These are phyloP conservation scores for Flaveria ramosissima DNA, from an alignment of 129 eudicot species.

Conservation along the genomic window DNA sequence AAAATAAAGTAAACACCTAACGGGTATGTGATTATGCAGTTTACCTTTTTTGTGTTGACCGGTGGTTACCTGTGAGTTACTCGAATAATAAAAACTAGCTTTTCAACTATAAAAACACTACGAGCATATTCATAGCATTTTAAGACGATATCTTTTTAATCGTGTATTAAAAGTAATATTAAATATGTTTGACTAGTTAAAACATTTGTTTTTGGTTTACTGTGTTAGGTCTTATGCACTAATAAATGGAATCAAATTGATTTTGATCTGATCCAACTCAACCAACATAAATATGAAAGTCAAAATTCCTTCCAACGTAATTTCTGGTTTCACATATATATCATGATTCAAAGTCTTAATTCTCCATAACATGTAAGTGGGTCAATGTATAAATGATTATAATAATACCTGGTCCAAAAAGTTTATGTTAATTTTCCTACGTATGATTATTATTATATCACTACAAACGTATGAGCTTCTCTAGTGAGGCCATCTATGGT, in stretches of 20 bases:
- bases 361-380: neutral
- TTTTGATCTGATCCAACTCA: neutral
- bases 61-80: too few species aligned
- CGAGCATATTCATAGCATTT: too few species aligned
- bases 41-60: too few species aligned
- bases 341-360: neutral
- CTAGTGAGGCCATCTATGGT: too few species aligned
- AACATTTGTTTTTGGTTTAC: neutral
- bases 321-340: neutral
- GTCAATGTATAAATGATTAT: slow-evolving; percentile 3
- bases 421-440: neutral
- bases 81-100: too few species aligned
- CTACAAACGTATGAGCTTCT: neutral
- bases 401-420: neutral
- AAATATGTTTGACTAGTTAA: neutral
- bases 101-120: too few species aligned
- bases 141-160: too few species aligned
- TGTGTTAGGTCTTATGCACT: slow-evolving; percentile 9
- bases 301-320: neutral
- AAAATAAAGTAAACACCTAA: too few species aligned
- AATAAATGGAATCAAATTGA: neutral
- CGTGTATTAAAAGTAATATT: too few species aligned
- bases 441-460: neutral
- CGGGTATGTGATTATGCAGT: too few species aligned
- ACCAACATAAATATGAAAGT: neutral